Percentiles rank a stretch among this genome's conserved stretches.
Evolutionary conservation across 441 rosid species (phyloP).

Genomic region (Bruguiera hainesii): DNA sequence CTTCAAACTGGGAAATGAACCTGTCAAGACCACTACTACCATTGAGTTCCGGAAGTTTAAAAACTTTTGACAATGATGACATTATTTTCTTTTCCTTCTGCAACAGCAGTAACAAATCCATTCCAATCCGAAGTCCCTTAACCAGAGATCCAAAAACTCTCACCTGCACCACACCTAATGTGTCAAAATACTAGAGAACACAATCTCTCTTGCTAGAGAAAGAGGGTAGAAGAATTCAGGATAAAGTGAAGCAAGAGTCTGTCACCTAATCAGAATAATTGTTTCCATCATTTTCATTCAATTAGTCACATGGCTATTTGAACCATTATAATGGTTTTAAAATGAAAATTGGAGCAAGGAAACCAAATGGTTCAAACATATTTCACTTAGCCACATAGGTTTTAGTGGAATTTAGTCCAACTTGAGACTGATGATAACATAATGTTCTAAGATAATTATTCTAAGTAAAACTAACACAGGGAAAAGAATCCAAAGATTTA

Average conservation of each 20-base stretch:
- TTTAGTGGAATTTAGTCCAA: background rate
- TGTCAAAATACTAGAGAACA: background rate
- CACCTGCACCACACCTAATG: conserved; percentile 45
- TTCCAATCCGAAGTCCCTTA: conserved; percentile 77
- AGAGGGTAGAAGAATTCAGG: background rate
- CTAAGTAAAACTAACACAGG: background rate
- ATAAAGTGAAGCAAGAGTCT: background rate
- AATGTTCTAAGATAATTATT: background rate
- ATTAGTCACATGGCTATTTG: background rate
- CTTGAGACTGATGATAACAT: background rate
- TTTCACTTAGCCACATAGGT: background rate
- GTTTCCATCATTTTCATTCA: background rate
- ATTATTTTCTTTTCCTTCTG: conserved; percentile 51
- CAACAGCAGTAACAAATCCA: conserved; percentile 61
- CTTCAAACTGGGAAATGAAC: conserved; percentile 82
- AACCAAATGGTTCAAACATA: background rate
- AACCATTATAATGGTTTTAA: too few relatives aligned
- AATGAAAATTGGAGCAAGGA: too few relatives aligned
- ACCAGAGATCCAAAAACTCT: conserved; percentile 79
- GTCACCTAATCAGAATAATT: background rate
- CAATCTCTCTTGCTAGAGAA: background rate
- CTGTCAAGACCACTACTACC: conserved; percentile 58
- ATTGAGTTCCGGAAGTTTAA: conserved; percentile 53
- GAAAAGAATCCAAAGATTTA: background rate
- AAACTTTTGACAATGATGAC: conserved; percentile 42